Percentiles rank a stretch among this genome's conserved stretches.
Conservation (phyloP, 495 filamentous ascomycete species). For the Aspergillus hancockii region DNA sequence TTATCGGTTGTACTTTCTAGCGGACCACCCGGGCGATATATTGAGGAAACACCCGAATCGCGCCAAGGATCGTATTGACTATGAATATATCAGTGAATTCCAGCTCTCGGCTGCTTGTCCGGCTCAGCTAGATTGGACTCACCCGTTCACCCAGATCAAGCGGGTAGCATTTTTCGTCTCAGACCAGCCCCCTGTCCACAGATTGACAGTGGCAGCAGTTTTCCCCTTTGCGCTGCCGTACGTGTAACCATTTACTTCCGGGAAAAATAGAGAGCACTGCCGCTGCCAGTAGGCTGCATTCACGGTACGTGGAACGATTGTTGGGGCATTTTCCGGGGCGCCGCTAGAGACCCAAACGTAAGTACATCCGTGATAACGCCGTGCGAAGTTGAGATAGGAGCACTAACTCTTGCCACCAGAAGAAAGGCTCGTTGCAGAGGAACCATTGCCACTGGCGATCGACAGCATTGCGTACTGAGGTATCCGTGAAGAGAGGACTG, state of each 20-base stretch:
- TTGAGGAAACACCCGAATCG: slow-evolving; percentile 51
- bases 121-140: slow-evolving; percentile 11
- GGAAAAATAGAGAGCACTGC: slow-evolving; percentile 63
- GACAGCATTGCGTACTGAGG: slow-evolving; percentile 46
- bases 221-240: slow-evolving; percentile 53
- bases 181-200: slow-evolving; percentile 60
- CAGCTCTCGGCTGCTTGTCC: slow-evolving; percentile 4
- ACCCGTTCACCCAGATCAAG: slow-evolving; percentile 63
- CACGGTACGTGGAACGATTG: slow-evolving; percentile 59
- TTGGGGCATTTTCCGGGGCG: slow-evolving; percentile 42
- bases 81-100: background rate
- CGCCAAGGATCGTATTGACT: slow-evolving; percentile 63
- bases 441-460: slow-evolving; percentile 68
- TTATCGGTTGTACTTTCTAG: slow-evolving; percentile 39
- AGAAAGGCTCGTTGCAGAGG: slow-evolving; percentile 66
- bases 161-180: slow-evolving; percentile 52
- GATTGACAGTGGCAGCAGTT: slow-evolving; percentile 57
- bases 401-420: slow-evolving; percentile 59
- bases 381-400: background rate
- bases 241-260: slow-evolving; percentile 47
- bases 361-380: background rate
- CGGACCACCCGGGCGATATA: slow-evolving; percentile 56
- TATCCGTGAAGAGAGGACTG: slow-evolving; percentile 59
- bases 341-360: slow-evolving; percentile 30
- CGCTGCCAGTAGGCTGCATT: slow-evolving; percentile 57